phyloP scores from a whole-genome alignment of 352 stramenopile species.

The Globisporangium perplexum region DNA sequence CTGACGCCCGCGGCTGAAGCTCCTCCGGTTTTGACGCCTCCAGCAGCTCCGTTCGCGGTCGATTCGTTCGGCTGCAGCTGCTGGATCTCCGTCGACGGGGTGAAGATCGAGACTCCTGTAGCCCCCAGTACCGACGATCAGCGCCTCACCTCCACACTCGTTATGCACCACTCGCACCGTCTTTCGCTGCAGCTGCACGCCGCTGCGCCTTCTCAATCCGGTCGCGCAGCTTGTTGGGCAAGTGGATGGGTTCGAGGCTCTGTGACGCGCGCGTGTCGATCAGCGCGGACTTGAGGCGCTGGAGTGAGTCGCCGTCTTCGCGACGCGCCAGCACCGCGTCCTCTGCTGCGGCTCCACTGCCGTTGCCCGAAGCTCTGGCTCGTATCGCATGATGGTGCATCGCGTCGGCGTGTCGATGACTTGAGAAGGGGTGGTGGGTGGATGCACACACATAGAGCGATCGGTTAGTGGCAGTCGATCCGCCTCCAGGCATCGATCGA shows the following conservation, averaged over 20 bases:
- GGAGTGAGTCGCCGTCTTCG: conserved; percentile 1
- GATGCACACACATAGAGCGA: too few relatives aligned
- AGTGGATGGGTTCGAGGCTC: conserved; percentile 44
- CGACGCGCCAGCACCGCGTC: neutral
- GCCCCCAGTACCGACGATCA: neutral
- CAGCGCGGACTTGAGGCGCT: conserved; percentile 16
- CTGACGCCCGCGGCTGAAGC: neutral
- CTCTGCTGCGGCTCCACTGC: neutral
- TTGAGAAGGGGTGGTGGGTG: too few relatives aligned
- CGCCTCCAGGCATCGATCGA: too few relatives aligned
- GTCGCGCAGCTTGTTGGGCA: conserved; percentile 58
- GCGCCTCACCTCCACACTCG: neutral
- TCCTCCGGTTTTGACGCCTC: neutral
- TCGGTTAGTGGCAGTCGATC: too few relatives aligned
- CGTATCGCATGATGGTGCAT: neutral
- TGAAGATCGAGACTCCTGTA: conserved; percentile 55
- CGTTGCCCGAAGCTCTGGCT: neutral
- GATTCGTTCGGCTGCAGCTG: neutral
- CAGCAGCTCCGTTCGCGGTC: neutral
- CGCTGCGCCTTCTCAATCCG: conserved; percentile 55
- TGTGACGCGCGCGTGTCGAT: conserved; percentile 56
- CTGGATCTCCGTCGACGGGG: conserved; percentile 13
- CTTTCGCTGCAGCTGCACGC: conserved; percentile 58
- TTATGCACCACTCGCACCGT: conserved; percentile 22
- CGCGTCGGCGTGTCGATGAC: too few relatives aligned